Conservation (phyloP, 306 rosid genomes). For the Urtica urens region DNA sequence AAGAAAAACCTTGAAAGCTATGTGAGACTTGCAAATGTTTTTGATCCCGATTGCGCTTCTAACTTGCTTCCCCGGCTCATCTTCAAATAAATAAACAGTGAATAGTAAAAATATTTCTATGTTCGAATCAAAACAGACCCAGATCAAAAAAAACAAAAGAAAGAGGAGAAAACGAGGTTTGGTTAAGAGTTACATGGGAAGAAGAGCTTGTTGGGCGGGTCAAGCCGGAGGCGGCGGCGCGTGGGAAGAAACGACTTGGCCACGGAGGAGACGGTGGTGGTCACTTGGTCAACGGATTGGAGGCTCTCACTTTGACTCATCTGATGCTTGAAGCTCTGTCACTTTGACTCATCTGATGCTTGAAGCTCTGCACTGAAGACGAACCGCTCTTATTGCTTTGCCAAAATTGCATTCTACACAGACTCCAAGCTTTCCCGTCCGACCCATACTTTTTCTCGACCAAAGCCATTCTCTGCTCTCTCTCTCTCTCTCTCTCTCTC, state of each 20-base stretch:
- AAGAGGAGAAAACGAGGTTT: conserved; percentile 1
- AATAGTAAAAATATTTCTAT: conserved; percentile 10
- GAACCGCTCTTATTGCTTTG: conserved; percentile 46
- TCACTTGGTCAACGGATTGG: conserved; percentile 44
- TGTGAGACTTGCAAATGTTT: conserved; percentile 63
- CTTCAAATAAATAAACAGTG: conserved; percentile 34
- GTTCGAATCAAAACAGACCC: conserved; percentile 9
- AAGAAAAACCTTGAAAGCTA: conserved; percentile 81
- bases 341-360: background rate
- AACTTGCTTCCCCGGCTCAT: conserved; percentile 91
- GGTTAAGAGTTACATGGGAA: conserved; percentile 64
- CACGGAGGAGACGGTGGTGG: conserved; percentile 51
- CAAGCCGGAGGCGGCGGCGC: conserved; percentile 79
- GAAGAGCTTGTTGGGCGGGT: conserved; percentile 85
- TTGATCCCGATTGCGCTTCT: conserved; percentile 70
- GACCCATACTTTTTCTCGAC: conserved; percentile 43
- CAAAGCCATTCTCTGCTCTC: conserved; percentile 32
- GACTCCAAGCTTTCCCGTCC: conserved; percentile 54
- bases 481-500: conserved; percentile 10
- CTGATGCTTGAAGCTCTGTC: background rate
- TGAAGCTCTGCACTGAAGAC: conserved; percentile 32
- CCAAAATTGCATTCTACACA: conserved; percentile 76
- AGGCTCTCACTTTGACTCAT: conserved; percentile 25
- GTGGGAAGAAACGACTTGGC: conserved; percentile 79
- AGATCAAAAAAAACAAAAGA: conserved; percentile 5